phyloP scores from a whole-genome alignment of 1,139 yeast species.

The Scheffersomyces lignicola region DNA sequence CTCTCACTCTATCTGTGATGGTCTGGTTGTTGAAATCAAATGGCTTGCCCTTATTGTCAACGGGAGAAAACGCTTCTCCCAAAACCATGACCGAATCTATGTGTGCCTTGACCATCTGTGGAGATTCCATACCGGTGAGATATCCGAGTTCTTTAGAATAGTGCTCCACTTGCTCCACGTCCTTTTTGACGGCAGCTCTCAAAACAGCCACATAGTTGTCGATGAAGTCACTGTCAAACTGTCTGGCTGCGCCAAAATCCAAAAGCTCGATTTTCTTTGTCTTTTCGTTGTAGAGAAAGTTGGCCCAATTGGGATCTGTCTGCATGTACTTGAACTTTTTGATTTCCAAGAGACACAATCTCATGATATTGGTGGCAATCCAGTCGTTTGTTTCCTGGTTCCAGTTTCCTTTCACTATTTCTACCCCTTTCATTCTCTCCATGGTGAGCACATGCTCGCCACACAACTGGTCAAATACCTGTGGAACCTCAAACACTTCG shows the following conservation, averaged over 20 bases:
- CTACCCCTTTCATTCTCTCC: slow-evolving; percentile 84
- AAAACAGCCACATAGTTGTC: slow-evolving; percentile 68
- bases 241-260: slow-evolving; percentile 95
- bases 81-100: slow-evolving; percentile 85
- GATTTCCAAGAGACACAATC: slow-evolving; percentile 81
- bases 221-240: slow-evolving; percentile 64
- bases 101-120: slow-evolving; percentile 88
- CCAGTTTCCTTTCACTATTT: slow-evolving; percentile 77
- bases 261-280: slow-evolving; percentile 75
- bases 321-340: slow-evolving; percentile 90
- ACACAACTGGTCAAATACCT: slow-evolving; percentile 73
- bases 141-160: slow-evolving; percentile 80
- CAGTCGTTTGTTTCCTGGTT: slow-evolving; percentile 72
- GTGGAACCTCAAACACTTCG: slow-evolving; percentile 75
- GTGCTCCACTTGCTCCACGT: slow-evolving; percentile 62
- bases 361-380: slow-evolving; percentile 86
- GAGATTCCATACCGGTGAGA: slow-evolving; percentile 86
- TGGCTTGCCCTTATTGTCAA: slow-evolving; percentile 42
- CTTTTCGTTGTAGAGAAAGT: slow-evolving; percentile 74
- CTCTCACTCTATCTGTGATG: slow-evolving; percentile 88
- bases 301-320: slow-evolving; percentile 99
- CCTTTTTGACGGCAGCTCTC: slow-evolving; percentile 73
- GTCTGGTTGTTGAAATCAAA: slow-evolving; percentile 84
- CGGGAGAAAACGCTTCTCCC: slow-evolving; percentile 86
- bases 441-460: slow-evolving; percentile 86